A percentile compares a stretch with the other conserved stretches of the same genome.
Evolutionary conservation across 2,329 filamentous ascomycete species (phyloP).

Genomic region (Colletotrichum paranaense): DNA sequence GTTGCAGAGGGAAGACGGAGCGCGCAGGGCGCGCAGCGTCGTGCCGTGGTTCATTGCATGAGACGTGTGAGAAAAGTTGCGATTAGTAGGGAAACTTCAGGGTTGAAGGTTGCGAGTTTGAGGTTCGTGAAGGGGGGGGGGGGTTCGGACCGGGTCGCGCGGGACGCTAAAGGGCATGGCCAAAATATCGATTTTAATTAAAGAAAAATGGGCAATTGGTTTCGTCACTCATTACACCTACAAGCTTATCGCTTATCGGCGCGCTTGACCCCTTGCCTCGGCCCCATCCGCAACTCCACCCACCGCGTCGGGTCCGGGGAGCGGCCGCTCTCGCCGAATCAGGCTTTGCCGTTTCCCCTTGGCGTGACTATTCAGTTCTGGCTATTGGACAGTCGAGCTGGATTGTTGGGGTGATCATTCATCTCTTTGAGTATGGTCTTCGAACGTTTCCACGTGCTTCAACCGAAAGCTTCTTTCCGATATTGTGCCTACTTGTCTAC

Average conservation of each 20-base stretch:
- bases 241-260: conserved; percentile 14
- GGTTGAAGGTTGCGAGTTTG: not conserved
- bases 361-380: not conserved
- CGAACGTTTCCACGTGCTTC: too few species aligned
- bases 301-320: conserved; percentile 20
- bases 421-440: not conserved
- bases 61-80: not conserved
- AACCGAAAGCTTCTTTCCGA: too few species aligned
- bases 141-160: not conserved
- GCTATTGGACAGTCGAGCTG: not conserved
- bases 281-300: conserved; percentile 7
- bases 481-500: too few species aligned
- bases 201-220: conserved; percentile 13
- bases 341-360: conserved; percentile 26
- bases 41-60: conserved; percentile 37
- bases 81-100: not conserved
- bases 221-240: conserved; percentile 35
- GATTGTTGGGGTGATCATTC: not conserved
- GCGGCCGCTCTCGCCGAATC: conserved; percentile 20
- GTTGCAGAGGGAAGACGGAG: conserved; percentile 13
- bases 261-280: not conserved
- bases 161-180: conserved; percentile 10
- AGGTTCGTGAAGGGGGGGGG: not conserved
- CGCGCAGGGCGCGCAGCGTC: conserved; percentile 36
- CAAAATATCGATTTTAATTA: conserved; percentile 20